These are phyloP conservation scores for Lactarius akahatsu DNA, from an alignment of 768 basidiomycete genomes.

Conservation along the genomic window DNA sequence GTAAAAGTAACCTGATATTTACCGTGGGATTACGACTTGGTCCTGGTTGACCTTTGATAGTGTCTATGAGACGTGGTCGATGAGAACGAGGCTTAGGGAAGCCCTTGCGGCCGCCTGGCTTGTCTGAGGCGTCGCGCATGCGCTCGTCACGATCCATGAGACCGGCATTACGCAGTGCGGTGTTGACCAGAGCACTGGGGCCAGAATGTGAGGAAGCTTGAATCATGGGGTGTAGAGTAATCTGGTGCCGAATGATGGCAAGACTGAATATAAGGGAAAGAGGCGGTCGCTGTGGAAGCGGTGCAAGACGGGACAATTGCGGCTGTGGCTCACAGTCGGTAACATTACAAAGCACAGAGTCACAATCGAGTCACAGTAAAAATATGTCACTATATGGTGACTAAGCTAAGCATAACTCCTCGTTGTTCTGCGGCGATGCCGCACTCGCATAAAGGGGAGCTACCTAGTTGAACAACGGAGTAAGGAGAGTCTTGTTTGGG, in stretches of 20 bases:
- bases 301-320: neutral
- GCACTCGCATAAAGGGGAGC: neutral
- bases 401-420: conserved; percentile 15
- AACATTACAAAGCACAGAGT: conserved; percentile 10
- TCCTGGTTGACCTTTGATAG: conserved; percentile 51
- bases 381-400: conserved; percentile 3
- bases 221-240: conserved; percentile 43
- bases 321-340: neutral
- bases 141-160: conserved; percentile 73
- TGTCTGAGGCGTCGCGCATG: conserved; percentile 71
- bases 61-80: conserved; percentile 59
- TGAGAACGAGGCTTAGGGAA: conserved; percentile 60
- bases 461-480: neutral
- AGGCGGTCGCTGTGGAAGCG: conserved; percentile 17
- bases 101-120: conserved; percentile 72
- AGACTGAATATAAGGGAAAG: conserved; percentile 15
- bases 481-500: neutral
- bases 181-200: conserved; percentile 56
- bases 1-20: conserved; percentile 52
- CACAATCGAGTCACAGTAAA: conserved; percentile 23
- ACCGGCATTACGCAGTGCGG: conserved; percentile 66
- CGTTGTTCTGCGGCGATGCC: neutral
- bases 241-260: conserved; percentile 14
- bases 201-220: conserved; percentile 62
- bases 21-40: conserved; percentile 58